A percentile compares a stretch with the other conserved stretches of the same genome.
phyloP scores from a whole-genome alignment of 352 stramenopile species.

The Elongisporangium senticosum region DNA sequence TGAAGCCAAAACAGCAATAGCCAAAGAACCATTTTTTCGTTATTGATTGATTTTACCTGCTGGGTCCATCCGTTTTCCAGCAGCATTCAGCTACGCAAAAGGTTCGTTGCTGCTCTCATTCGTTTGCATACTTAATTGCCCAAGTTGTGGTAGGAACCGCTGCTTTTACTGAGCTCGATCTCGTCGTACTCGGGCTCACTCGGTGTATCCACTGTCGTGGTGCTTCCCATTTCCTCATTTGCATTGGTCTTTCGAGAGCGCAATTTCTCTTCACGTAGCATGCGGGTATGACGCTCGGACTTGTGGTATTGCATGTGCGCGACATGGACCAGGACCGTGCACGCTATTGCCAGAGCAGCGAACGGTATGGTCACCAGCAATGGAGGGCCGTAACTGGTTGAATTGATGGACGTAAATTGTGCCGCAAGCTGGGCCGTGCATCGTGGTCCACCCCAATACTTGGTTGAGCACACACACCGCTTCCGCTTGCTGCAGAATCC shows the following conservation, averaged over 20 bases:
- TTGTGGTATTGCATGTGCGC: not conserved
- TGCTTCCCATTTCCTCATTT: constrained; percentile 17
- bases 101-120: not conserved
- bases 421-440: constrained; percentile 48
- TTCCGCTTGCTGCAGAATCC: constrained; percentile 35
- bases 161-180: constrained; percentile 18
- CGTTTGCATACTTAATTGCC: constrained; percentile 4
- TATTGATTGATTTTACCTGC: not conserved
- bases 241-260: constrained; percentile 13
- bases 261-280: not conserved
- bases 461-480: constrained; percentile 46
- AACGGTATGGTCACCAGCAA: constrained; percentile 20
- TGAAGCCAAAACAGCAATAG: not conserved
- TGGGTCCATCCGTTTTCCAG: not conserved
- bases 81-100: not conserved
- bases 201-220: constrained; percentile 17
- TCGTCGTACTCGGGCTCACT: constrained; percentile 17
- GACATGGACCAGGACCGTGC: not conserved
- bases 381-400: constrained; percentile 23
- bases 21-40: not conserved
- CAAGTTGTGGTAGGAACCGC: constrained; percentile 23
- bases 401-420: constrained; percentile 4
- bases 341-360: constrained; percentile 15
- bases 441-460: constrained; percentile 57
- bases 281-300: not conserved